Evolutionary conservation across 2,329 filamentous ascomycete species (phyloP).

Genomic region (Scleromitrula shiraiana): DNA sequence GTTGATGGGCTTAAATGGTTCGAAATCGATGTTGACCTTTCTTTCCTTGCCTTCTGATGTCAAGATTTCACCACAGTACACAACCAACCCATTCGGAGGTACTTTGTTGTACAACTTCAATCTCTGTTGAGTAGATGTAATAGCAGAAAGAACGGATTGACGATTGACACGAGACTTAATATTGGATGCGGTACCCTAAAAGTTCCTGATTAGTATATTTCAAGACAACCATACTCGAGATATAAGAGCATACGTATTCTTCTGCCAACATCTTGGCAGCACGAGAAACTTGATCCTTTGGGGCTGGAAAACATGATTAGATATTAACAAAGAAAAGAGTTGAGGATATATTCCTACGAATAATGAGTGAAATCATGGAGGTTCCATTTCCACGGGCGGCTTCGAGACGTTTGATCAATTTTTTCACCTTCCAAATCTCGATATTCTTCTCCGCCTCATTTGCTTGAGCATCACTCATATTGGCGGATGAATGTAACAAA

Average conservation of each 20-base stretch:
- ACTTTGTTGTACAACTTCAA: conserved; percentile 99
- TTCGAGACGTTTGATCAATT: conserved; percentile 97
- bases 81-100: conserved; percentile 90
- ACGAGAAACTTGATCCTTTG: conserved; percentile 95
- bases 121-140: conserved; percentile 97
- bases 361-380: conserved; percentile 99
- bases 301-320: conserved; percentile 47
- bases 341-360: conserved; percentile 55
- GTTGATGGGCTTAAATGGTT: conserved; percentile 99
- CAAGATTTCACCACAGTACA: conserved; percentile 99
- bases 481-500: conserved; percentile 34
- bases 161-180: conserved; percentile 99
- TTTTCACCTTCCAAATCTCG: conserved; percentile 97
- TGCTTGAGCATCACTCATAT: conserved; percentile 77
- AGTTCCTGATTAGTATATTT: background rate
- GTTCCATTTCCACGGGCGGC: conserved; percentile 97
- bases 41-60: conserved; percentile 97
- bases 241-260: conserved; percentile 73
- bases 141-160: conserved; percentile 94
- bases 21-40: conserved; percentile 99
- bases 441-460: conserved; percentile 98
- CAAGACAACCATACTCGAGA: conserved; percentile 9
- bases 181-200: conserved; percentile 94
- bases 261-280: conserved; percentile 99
- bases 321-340: background rate